Percentiles rank a stretch among this genome's conserved stretches.
Evolutionary conservation across 2,329 filamentous ascomycete genomes (phyloP).

Genomic region (Ilyonectria robusta): DNA sequence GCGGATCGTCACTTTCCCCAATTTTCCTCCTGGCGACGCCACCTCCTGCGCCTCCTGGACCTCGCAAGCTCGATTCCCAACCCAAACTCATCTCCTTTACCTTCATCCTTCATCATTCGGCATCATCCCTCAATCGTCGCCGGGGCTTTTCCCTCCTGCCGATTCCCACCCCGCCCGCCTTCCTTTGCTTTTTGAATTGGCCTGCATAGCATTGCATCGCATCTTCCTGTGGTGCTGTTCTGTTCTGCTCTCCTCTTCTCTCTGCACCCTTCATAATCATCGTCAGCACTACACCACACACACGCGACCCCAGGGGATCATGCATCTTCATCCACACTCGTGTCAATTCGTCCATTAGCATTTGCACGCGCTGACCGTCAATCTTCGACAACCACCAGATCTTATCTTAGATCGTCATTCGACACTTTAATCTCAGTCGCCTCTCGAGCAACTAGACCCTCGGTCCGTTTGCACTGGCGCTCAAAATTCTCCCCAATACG

Average conservation of each 20-base stretch:
- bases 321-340: slow-evolving; percentile 21
- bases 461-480: slow-evolving; percentile 4
- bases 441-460: neutral
- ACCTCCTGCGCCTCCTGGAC: slow-evolving; percentile 48
- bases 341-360: slow-evolving; percentile 21
- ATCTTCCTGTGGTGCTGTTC: slow-evolving; percentile 8
- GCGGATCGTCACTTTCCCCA: slow-evolving; percentile 47
- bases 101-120: slow-evolving; percentile 23
- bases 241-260: slow-evolving; percentile 11
- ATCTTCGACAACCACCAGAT: slow-evolving; percentile 24
- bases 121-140: slow-evolving; percentile 17
- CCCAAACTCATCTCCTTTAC: slow-evolving; percentile 32
- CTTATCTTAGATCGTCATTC: slow-evolving; percentile 10
- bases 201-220: slow-evolving; percentile 16
- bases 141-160: slow-evolving; percentile 1
- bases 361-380: slow-evolving; percentile 26
- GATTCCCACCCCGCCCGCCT: slow-evolving; percentile 6
- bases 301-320: slow-evolving; percentile 15
- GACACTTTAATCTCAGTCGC: neutral
- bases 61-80: slow-evolving; percentile 34
- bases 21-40: slow-evolving; percentile 42
- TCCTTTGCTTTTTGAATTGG: slow-evolving; percentile 11
- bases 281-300: neutral
- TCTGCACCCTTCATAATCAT: slow-evolving; percentile 3
- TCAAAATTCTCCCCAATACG: slow-evolving; percentile 13